phyloP scores from a whole-genome alignment of 2,329 filamentous ascomycete genomes.

The Alternaria panax region DNA sequence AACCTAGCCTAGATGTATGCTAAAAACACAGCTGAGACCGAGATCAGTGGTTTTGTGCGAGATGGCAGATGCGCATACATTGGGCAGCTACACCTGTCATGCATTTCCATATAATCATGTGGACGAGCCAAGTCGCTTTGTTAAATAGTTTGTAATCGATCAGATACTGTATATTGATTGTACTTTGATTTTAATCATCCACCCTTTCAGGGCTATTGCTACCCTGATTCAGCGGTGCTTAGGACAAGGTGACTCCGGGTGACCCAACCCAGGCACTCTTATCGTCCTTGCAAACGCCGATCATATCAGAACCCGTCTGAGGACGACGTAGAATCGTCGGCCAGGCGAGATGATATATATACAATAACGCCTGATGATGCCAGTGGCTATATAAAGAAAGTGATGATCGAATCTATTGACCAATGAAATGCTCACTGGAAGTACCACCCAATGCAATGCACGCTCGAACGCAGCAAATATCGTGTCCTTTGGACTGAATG shows the following conservation, averaged over 20 bases:
- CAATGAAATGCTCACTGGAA: constrained; percentile 25
- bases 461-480: constrained; percentile 47
- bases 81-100: neutral
- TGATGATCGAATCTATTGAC: constrained; percentile 21
- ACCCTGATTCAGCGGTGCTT: neutral
- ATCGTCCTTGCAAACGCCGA: neutral
- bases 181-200: neutral
- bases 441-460: constrained; percentile 44
- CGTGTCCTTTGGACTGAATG: constrained; percentile 14
- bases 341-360: constrained; percentile 2
- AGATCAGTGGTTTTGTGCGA: neutral
- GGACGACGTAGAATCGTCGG: neutral
- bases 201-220: neutral
- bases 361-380: constrained; percentile 35
- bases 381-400: constrained; percentile 19
- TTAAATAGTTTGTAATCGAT: rapidly evolving
- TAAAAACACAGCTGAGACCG: neutral
- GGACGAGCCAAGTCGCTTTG: neutral
- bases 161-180: neutral
- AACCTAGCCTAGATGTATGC: neutral
- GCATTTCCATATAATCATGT: neutral
- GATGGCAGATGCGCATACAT: too few species aligned
- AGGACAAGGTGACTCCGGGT: neutral
- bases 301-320: neutral
- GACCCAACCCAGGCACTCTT: neutral